Base-by-base conservation (phyloP, 1,139 yeast genomes). In the Diutina ranongensis region DNA sequence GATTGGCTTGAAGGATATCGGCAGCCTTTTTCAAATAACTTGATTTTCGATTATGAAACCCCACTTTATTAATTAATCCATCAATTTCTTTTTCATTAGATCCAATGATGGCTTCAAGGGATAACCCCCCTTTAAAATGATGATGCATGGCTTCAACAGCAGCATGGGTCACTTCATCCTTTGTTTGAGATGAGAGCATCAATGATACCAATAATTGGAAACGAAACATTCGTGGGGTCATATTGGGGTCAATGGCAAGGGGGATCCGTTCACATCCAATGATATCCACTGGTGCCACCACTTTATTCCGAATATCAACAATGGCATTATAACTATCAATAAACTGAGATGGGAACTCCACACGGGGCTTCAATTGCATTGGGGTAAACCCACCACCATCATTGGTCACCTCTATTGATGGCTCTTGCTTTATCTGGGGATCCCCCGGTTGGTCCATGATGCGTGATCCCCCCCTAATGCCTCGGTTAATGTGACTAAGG, bases 141-240 rank as follows among this genome's bases (percentile, higher is more conserved):
- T 48, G 57, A 52, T 86, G 80, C 50, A 89, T 63, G 20, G 64
- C 70, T 31, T 62, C 62, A 81, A 89, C 82, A 1, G 94, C 95
- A 41, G 71, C 72, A 46, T 72, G 84, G 52, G 85, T 89, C 33
- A 81, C 78, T 57, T 86, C 95, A 60, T 92, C 98, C 57, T 84
- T 87, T 1, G 97, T 92, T 55, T 89, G 97, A 0, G 97, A 77
- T 13, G 95, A 85, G 32, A 92, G 74, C 92, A 89, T 85, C 46
- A 89, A 68, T 3, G 95, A 80, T 0, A 87, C 69, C 41, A 89
- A 65, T 35, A 86, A 67, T 60, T 88, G 96, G 57, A 81, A 83
- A 45, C 97, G 67, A 55, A 72, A 80, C 22, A 64, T 57, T 51
- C 61, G 53, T 0, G 80, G 78, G 44, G 64, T 56, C 27, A 27